Conservation (phyloP, 768 basidiomycete species). For the Lactarius deliciosus region DNA sequence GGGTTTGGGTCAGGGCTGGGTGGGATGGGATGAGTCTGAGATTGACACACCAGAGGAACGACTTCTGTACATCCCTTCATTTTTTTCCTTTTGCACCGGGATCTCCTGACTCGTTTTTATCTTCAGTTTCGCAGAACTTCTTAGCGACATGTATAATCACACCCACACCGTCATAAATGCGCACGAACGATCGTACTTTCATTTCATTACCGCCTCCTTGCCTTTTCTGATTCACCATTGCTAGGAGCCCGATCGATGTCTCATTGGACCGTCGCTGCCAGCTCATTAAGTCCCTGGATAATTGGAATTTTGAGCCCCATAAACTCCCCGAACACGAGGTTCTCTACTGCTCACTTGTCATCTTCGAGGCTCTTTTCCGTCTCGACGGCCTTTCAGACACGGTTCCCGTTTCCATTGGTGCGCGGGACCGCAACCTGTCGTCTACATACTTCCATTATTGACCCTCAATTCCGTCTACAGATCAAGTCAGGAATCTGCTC, state of each 20-base stretch:
- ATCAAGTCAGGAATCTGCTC: constrained; percentile 73
- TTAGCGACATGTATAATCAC: constrained; percentile 83
- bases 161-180: constrained; percentile 70
- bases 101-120: neutral
- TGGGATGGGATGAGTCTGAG: constrained; percentile 45
- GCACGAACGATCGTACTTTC: constrained; percentile 42
- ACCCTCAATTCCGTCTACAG: constrained; percentile 40
- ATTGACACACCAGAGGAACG: constrained; percentile 44
- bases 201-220: constrained; percentile 9
- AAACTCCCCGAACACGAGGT: constrained; percentile 80
- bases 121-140: constrained; percentile 69
- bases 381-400: constrained; percentile 70
- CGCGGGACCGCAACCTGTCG: constrained; percentile 35
- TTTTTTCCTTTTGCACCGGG: neutral
- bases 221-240: constrained; percentile 8
- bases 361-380: constrained; percentile 84
- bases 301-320: constrained; percentile 92
- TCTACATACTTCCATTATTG: neutral
- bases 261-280: constrained; percentile 52
- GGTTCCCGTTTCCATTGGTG: constrained; percentile 58
- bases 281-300: constrained; percentile 66
- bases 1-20: constrained; percentile 71
- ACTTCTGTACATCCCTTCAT: constrained; percentile 45
- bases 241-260: constrained; percentile 34
- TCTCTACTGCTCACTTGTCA: constrained; percentile 72